phyloP scores from a whole-genome alignment of 176 grass and related monocot species.

The sorghum (Sorghum bicolor) region DNA sequence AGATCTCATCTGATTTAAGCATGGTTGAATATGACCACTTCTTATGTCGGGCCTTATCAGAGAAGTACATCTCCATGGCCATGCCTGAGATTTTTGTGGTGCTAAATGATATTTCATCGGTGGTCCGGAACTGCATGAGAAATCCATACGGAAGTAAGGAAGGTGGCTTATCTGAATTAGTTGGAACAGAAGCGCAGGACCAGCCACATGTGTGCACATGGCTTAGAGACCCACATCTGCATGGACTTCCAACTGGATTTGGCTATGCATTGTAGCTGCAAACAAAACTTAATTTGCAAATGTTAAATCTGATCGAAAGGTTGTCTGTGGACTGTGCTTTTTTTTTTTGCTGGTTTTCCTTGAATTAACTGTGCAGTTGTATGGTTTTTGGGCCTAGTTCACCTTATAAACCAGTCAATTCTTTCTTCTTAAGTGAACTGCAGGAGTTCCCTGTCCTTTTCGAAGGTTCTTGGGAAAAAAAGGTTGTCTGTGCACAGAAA shows the following conservation, averaged over 20 bases:
- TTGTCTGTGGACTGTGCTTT: not conserved
- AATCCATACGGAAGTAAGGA: conserved; percentile 20
- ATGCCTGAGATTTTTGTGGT: conserved; percentile 33
- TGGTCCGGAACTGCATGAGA: conserved; percentile 24
- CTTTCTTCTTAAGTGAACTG: not conserved
- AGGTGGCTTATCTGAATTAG: conserved; percentile 35
- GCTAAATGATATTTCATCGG: conserved; percentile 10
- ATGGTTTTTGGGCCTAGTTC: not conserved
- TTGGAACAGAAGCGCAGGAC: conserved; percentile 38
- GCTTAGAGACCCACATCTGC: conserved; percentile 26
- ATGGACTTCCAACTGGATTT: conserved; percentile 29
- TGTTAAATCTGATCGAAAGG: not conserved
- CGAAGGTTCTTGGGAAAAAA: not conserved
- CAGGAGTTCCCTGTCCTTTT: not conserved
- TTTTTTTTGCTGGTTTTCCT: not conserved
- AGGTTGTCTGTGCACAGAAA: not conserved
- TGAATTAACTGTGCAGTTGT: not conserved
- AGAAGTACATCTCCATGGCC: conserved; percentile 38
- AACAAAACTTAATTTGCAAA: conserved; percentile 9
- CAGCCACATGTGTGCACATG: conserved; percentile 47
- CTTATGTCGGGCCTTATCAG: conserved; percentile 25
- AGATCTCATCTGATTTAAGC: conserved; percentile 25
- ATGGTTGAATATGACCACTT: conserved; percentile 34
- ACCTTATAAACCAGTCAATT: not conserved
- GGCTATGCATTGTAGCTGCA: conserved; percentile 11